Conservation (phyloP, 441 rosid species). For the Erodium texanum region DNA sequence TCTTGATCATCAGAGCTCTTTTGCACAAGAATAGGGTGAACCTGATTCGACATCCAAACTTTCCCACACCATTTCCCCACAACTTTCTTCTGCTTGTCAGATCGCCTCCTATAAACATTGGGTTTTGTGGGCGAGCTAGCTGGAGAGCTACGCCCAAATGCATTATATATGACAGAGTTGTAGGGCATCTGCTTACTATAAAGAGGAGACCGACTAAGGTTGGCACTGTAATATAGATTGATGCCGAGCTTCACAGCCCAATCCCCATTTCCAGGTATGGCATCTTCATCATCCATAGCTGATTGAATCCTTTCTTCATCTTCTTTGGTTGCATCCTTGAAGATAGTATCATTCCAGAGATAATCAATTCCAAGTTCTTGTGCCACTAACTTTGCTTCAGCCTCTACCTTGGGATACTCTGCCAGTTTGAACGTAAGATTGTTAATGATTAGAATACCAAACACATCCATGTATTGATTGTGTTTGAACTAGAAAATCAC, state of each 20-base stretch:
- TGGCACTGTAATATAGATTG: slow-evolving; percentile 81
- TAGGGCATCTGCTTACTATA: slow-evolving; percentile 98
- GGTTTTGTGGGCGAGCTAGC: slow-evolving; percentile 41
- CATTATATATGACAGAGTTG: slow-evolving; percentile 76
- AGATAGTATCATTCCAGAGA: slow-evolving; percentile 50
- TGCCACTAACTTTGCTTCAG: slow-evolving; percentile 65
- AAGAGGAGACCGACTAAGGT: slow-evolving; percentile 72
- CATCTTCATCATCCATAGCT: slow-evolving; percentile 72
- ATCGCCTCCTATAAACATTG: slow-evolving; percentile 39
- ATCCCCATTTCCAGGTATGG: slow-evolving; percentile 72
- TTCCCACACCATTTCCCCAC: slow-evolving; percentile 99
- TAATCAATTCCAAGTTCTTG: slow-evolving; percentile 63
- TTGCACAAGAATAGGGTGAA: slow-evolving; percentile 59
- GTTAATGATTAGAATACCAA: slow-evolving; percentile 2
- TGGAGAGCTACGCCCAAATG: slow-evolving; percentile 69
- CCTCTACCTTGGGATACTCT: slow-evolving; percentile 90
- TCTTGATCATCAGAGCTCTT: slow-evolving; percentile 50
- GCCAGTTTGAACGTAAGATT: slow-evolving; percentile 28
- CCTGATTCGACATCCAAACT: slow-evolving; percentile 99
- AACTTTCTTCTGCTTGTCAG: slow-evolving; percentile 66
- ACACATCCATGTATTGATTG: neutral
- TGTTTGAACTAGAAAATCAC: slow-evolving; percentile 8
- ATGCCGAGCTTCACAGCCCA: slow-evolving; percentile 93
- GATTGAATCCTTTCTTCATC: slow-evolving; percentile 63
- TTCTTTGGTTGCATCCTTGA: slow-evolving; percentile 53